Percentiles rank a stretch among this genome's conserved stretches.
Evolutionary conservation across 2,329 filamentous ascomycete genomes (phyloP).

Genomic region (Colletotrichum endophyticum): DNA sequence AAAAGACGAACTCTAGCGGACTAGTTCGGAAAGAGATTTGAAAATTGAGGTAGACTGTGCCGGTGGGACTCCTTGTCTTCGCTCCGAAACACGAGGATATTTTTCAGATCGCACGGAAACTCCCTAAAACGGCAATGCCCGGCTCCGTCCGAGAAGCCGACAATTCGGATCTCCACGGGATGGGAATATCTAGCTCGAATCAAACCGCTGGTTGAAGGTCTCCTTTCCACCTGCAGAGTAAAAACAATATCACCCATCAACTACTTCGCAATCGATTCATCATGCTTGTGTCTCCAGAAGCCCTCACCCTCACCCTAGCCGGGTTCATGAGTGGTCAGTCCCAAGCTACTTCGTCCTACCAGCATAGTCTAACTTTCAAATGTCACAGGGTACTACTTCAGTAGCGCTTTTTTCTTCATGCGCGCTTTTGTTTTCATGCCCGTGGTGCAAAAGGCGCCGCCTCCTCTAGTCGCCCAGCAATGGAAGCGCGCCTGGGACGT

Average conservation of each 20-base stretch:
- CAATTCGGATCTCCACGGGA: rapidly evolving
- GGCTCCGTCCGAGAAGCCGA: neutral
- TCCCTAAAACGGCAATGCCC: neutral
- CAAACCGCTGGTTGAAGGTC: rapidly evolving
- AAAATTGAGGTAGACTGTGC: no score
- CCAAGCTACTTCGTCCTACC: rapidly evolving
- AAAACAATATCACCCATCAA: rapidly evolving
- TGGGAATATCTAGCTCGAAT: rapidly evolving
- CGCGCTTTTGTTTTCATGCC: neutral
- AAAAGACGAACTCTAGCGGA: rapidly evolving
- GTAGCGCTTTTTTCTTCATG: neutral
- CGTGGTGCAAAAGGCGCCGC: rapidly evolving
- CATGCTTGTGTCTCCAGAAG: neutral
- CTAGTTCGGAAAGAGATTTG: rapidly evolving
- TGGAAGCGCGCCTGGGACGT: neutral
- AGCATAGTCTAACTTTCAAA: rapidly evolving
- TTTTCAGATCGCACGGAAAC: neutral
- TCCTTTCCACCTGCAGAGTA: rapidly evolving
- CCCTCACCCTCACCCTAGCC: neutral
- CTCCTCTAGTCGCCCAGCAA: rapidly evolving
- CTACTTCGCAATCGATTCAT: rapidly evolving
- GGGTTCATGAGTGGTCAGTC: neutral
- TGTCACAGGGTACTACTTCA: neutral
- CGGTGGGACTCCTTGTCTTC: neutral
- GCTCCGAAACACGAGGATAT: no score